Evolutionary conservation across 2,329 filamentous ascomycete species (phyloP), one percentile per base, ranked within the genome.

Genomic region (Aspergillus melleus): DNA sequence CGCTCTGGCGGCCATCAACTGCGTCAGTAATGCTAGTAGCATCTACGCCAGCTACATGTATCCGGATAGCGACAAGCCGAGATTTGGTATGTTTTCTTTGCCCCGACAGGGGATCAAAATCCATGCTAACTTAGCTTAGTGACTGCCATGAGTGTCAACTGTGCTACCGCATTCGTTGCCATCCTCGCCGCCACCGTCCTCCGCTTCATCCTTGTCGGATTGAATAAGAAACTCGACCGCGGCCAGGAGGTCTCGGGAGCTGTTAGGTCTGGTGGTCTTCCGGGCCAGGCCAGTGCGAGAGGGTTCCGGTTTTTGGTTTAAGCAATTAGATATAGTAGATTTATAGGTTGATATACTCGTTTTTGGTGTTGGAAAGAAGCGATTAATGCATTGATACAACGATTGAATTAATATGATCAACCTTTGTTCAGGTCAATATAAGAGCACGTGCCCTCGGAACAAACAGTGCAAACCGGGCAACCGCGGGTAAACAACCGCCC

Each of bases 1-100:
- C 0, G 89, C 89, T 0, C 73, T 94, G 5, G 90, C 90, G 1
- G 87, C 89, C 62, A 91, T 93, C 75, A 94, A 94, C 70, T 87
- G 88, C 2, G 81, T 91, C 10, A 85, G 83, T 19, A 92, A 93
- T 71, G 81, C 83, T 11, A 85, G 85, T 47, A 86, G 83, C 52
- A 92, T 93, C 64, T 92, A 89, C 68, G 86, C 87, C 0, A 83
- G 80, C 58, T 90, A 89, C 67, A 84, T 90, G 81, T 91, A 90
- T 66, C 83, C 84, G 16, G 78, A 84, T 61, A 69, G 65, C 22
- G 73, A 75, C 47, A 72, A 67, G 6, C 77, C 78, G 9, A 67
- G 75, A 26, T 80, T 78, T 60, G 61, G 72, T 77, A 71, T 24
- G 70, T 68, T 5, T 73, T 77, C 64, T 8, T 60, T 63, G 19